These are phyloP conservation scores for Prinsepia uniflora DNA, from an alignment of 306 rosid species.

Conservation along the genomic window DNA sequence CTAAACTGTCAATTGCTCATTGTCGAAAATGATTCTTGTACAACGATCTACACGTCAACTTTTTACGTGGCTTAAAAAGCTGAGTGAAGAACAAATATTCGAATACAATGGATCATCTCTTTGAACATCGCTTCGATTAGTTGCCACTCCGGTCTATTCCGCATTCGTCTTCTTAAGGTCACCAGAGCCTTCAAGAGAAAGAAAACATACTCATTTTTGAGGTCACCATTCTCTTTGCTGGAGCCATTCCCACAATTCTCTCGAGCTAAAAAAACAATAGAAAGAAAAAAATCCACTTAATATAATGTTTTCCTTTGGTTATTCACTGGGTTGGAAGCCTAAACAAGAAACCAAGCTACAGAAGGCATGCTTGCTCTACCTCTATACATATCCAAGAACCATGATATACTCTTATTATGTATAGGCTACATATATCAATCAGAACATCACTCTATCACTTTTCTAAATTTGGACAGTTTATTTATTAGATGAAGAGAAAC, in stretches of 20 bases:
- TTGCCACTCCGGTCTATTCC: too few relatives aligned
- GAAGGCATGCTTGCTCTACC: not conserved
- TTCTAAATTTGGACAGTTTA: not conserved
- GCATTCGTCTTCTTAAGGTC: not conserved
- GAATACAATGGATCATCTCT: not conserved
- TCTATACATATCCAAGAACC: not conserved
- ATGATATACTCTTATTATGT: too few relatives aligned
- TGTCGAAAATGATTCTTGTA: not conserved
- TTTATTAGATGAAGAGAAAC: too few relatives aligned
- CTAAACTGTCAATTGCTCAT: not conserved
- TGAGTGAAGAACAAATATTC: not conserved
- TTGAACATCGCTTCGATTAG: not conserved
- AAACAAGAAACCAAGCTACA: not conserved
- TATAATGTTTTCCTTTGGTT: not conserved
- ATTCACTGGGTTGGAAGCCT: not conserved
- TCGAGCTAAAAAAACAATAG: slow-evolving; percentile 32
- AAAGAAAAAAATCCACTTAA: not conserved
- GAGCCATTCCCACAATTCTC: slow-evolving; percentile 50
- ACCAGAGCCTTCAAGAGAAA: slow-evolving; percentile 36
- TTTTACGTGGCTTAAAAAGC: not conserved
- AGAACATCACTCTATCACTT: not conserved
- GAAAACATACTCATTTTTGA: slow-evolving; percentile 40
- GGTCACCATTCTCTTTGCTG: slow-evolving; percentile 44
- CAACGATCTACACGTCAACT: not conserved
- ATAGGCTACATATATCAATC: not conserved